Base-by-base conservation (phyloP, 306 rosid genomes). In the Malus asiatica region DNA sequence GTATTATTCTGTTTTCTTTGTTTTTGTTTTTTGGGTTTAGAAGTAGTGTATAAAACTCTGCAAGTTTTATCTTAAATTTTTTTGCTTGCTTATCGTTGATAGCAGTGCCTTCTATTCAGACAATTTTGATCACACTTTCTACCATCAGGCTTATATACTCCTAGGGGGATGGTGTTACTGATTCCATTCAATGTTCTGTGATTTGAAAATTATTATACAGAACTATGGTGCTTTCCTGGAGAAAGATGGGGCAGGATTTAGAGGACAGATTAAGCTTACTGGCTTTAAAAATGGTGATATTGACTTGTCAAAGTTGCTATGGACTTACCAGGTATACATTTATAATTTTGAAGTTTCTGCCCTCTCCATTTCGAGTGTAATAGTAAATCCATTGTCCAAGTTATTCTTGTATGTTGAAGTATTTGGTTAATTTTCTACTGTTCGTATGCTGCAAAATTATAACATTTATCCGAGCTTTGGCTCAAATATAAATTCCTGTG, bases 231-330 rank as follows among this genome's bases (percentile, higher is more conserved):
- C 96, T 79, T 92, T 84, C 79, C 75, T 94, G 61, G 98, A 94
- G 89, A 94, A 81, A 80, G 98, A 94, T 86, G 97, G 96, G 82
- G 98, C 89, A 1, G 98, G 97, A 32, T 87, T 94, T 69, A 86
- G 87, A 86, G 97, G 97, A 61, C 64, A 85, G 79, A 73, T 87
- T 71, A 87, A 89, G 86, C 89, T 94, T 72, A 87, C 91, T 51
- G 96, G 95, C 83, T 94, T 90, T 48, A 66, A 76, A 81, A 84
- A 84, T 66, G 93, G 97, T 68, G 90, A 90, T 72, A 80, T 91
- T 45, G 90, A 94, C 83, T 93, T 94, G 66, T 89, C 93, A 30
- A 82, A 87, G 80, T 85, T 84, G 59, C 84, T 77, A 59, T 94
- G 98, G 98, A 92, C 98, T 71, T 89, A 91, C 84, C 98, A 94